These are phyloP conservation scores for Yamadazyma songkhlaensis DNA, from an alignment of 1,139 yeast species.

Conservation along the genomic window DNA sequence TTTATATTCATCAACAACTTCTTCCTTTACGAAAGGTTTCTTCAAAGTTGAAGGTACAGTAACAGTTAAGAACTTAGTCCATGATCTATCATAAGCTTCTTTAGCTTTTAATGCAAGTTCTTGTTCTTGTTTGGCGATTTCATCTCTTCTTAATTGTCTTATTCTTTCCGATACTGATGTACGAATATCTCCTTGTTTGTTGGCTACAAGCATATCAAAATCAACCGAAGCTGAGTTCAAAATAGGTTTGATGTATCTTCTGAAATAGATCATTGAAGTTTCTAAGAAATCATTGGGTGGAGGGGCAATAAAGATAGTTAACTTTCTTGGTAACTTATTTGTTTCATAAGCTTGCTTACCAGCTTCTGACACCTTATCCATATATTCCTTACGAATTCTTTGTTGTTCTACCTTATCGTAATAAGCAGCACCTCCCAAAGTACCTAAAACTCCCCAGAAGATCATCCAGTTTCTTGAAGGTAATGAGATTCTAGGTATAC, in stretches of 20 bases:
- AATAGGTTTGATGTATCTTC: conserved; percentile 82
- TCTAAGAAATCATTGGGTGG: conserved; percentile 93
- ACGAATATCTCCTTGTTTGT: conserved; percentile 88
- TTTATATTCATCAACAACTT: conserved; percentile 20
- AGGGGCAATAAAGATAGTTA: conserved; percentile 86
- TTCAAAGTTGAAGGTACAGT: conserved; percentile 11
- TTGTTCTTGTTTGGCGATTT: conserved; percentile 14
- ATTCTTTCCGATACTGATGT: conserved; percentile 78
- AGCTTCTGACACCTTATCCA: conserved; percentile 53
- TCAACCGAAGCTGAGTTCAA: conserved; percentile 86
- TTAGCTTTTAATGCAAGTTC: conserved; percentile 4
- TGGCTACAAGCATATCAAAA: conserved; percentile 69
- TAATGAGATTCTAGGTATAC: conserved; percentile 69
- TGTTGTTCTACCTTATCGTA: conserved; percentile 79
- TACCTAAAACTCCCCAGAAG: conserved; percentile 72
- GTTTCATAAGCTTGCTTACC: conserved; percentile 38
- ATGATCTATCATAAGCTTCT: conserved; percentile 8
- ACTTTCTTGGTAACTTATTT: conserved; percentile 61
- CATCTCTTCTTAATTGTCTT: conserved; percentile 59
- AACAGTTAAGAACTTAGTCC: conserved; percentile 17
- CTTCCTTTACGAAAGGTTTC: conserved; percentile 11
- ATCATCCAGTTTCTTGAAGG: conserved; percentile 95
- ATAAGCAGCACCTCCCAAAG: conserved; percentile 66
- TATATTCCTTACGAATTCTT: conserved; percentile 63
- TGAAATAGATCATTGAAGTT: conserved; percentile 69